phyloP scores from a whole-genome alignment of 177 flowering plant species.

The Tripterygium wilfordii region DNA sequence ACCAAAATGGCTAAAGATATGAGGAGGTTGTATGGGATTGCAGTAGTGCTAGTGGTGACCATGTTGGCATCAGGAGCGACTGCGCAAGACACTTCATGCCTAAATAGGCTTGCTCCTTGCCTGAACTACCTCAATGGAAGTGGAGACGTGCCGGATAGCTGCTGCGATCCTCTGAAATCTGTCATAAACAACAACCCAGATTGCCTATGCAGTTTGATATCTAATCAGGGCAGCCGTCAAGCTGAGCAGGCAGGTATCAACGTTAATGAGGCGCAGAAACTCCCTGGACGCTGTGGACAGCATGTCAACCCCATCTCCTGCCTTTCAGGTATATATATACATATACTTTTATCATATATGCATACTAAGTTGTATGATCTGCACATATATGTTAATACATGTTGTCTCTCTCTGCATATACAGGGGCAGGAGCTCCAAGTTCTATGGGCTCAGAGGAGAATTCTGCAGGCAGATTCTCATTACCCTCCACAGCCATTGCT shows the following conservation, averaged over 20 bases:
- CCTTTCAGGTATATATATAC: conserved; percentile 24
- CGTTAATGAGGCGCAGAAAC: conserved; percentile 37
- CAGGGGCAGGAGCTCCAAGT: too few relatives aligned
- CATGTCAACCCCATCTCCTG: conserved; percentile 53
- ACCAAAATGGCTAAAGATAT: neutral
- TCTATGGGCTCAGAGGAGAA: too few relatives aligned
- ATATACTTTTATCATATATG: too few relatives aligned
- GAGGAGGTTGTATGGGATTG: conserved; percentile 2
- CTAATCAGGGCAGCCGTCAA: conserved; percentile 24
- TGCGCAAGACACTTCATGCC: conserved; percentile 26
- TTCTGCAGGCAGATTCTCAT: too few relatives aligned
- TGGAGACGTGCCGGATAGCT: conserved; percentile 38
- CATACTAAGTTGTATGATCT: too few relatives aligned
- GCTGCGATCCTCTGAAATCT: conserved; percentile 65
- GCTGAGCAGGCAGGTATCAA: conserved; percentile 52
- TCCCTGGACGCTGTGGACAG: conserved; percentile 66
- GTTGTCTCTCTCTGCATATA: too few relatives aligned
- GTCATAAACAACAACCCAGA: conserved; percentile 44
- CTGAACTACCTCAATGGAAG: conserved; percentile 48
- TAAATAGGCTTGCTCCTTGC: conserved; percentile 53
- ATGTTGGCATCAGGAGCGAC: neutral
- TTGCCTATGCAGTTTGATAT: conserved; percentile 58
- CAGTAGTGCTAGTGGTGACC: neutral
- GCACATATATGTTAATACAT: too few relatives aligned
- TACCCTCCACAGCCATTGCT: too few relatives aligned